Percentiles rank a stretch among this genome's conserved stretches.
Evolutionary conservation across 345 rosid species (phyloP).

Genomic region (Rhodamnia argentea): DNA sequence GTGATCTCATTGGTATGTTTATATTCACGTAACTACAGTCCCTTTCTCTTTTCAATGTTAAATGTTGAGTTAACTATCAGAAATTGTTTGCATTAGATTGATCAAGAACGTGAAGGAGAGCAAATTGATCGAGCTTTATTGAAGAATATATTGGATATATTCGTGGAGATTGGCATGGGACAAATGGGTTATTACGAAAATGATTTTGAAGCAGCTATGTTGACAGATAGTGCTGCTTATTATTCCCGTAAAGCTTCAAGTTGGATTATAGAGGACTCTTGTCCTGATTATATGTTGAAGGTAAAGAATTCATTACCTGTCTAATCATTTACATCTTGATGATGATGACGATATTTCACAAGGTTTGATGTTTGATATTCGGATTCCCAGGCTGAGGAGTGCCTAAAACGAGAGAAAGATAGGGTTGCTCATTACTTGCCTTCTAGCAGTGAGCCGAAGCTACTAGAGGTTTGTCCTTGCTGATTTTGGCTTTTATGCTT

Average conservation of each 20-base stretch:
- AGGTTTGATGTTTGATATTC: neutral
- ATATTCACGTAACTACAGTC: neutral
- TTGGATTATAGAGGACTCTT: conserved; percentile 54
- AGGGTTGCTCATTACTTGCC: conserved; percentile 86
- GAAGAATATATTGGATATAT: conserved; percentile 51
- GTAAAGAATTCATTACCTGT: conserved; percentile 1
- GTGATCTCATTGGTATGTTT: conserved; percentile 43
- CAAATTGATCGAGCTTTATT: conserved; percentile 51
- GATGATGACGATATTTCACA: neutral
- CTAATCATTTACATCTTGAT: neutral
- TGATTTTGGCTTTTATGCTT: neutral
- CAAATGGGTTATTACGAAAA: conserved; percentile 31
- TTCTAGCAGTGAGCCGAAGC: conserved; percentile 76
- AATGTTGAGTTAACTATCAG: neutral
- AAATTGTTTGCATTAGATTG: conserved; percentile 18
- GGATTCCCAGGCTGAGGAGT: conserved; percentile 76
- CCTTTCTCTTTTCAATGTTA: neutral
- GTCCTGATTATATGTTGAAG: conserved; percentile 58
- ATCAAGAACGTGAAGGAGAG: conserved; percentile 55
- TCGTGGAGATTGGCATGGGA: conserved; percentile 55
- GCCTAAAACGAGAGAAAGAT: conserved; percentile 83
- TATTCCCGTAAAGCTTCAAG: conserved; percentile 61
- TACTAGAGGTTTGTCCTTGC: conserved; percentile 69
- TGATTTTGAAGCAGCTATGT: conserved; percentile 55
- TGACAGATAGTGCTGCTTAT: conserved; percentile 43